Conservation (phyloP, 169 alveolate species). For the Plasmodium adleri region DNA sequence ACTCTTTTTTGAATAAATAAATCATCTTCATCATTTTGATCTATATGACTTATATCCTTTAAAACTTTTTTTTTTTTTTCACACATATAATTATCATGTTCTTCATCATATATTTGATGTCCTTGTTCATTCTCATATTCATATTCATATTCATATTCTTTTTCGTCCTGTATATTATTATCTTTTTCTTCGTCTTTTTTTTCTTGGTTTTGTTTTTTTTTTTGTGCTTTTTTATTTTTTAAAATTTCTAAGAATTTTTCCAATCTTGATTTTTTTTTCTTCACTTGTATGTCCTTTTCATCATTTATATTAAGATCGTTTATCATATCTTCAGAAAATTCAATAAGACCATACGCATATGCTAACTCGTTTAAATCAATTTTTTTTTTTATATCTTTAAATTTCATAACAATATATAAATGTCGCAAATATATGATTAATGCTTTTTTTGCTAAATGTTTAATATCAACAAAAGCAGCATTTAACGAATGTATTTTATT, state of each 20-base stretch:
- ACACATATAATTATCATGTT: neutral
- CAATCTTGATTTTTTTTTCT: constrained; percentile 48
- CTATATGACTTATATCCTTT: neutral
- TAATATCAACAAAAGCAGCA: constrained; percentile 74
- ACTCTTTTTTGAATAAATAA: constrained; percentile 32
- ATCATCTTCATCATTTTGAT: constrained; percentile 12
- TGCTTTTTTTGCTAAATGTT: constrained; percentile 66
- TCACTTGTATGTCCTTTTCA: constrained; percentile 18
- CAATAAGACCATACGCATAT: constrained; percentile 57
- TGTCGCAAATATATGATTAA: constrained; percentile 58
- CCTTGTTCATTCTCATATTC: neutral
- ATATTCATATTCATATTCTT: constrained; percentile 8
- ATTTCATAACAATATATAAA: constrained; percentile 73
- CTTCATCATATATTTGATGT: neutral
- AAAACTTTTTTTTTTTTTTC: neutral
- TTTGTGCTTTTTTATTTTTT: constrained; percentile 21
- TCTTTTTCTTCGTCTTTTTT: neutral
- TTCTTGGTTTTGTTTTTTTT: constrained; percentile 1
- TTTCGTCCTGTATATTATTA: neutral
- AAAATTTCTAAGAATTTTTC: constrained; percentile 65
- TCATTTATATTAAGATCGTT: constrained; percentile 27
- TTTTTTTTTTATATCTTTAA: constrained; percentile 35
- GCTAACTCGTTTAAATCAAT: constrained; percentile 51
- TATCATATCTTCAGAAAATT: constrained; percentile 33
- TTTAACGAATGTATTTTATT: constrained; percentile 70